phyloP scores from a whole-genome alignment of 306 rosid species.

The Bauhinia variegata region DNA sequence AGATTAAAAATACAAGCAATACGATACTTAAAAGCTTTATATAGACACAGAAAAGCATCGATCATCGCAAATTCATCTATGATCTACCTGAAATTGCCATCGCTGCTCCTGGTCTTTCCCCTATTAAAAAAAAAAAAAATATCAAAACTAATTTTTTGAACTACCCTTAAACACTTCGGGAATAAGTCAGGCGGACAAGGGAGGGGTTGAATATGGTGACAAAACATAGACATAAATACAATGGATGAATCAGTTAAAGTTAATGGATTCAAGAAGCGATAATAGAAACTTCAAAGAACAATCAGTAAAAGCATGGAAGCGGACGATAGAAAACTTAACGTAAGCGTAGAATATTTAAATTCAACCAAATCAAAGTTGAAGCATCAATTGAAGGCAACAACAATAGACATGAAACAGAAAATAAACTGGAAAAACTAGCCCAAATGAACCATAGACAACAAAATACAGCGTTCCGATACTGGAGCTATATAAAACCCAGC shows the following conservation, averaged over 20 bases:
- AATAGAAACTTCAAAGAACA: not conserved
- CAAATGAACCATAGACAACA: not conserved
- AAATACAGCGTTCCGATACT: not conserved
- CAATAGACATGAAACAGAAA: not conserved
- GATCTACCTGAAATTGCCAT: constrained; percentile 19
- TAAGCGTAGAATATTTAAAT: not conserved
- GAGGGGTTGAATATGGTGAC: not conserved
- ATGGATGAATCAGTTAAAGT: not conserved
- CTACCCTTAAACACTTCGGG: not conserved
- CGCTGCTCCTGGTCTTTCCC: not conserved
- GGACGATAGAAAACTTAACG: not conserved
- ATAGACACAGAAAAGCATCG: not conserved
- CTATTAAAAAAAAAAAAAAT: not conserved
- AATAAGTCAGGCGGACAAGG: too few species aligned
- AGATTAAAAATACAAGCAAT: too few species aligned
- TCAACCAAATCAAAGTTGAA: not conserved
- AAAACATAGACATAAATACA: constrained; percentile 1
- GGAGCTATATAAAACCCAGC: constrained; percentile 10
- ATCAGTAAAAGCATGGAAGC: constrained; percentile 20
- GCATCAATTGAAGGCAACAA: not conserved
- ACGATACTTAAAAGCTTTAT: constrained; percentile 11
- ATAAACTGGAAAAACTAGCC: too few species aligned
- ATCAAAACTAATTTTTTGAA: not conserved
- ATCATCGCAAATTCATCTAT: constrained; percentile 10
- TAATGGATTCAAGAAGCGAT: constrained; percentile 11